Percentiles rank a stretch among this genome's conserved stretches.
Evolutionary conservation across 306 rosid species (phyloP).

Genomic region (Amphicarpaea edgeworthii): DNA sequence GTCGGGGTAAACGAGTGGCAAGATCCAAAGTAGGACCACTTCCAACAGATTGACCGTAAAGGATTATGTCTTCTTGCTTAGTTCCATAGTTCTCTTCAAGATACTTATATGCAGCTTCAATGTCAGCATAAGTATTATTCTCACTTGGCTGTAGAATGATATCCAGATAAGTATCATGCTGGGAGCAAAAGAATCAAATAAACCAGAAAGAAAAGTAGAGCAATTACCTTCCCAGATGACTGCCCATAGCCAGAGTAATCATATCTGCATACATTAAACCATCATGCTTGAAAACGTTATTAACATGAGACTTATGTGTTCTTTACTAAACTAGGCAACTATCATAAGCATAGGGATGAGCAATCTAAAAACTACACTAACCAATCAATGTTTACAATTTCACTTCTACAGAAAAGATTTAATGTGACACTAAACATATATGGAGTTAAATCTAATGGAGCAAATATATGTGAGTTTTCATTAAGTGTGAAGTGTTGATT

Average conservation of each 20-base stretch:
- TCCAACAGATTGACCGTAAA: slow-evolving; percentile 93
- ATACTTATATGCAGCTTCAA: slow-evolving; percentile 87
- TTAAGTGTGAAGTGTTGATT: not conserved
- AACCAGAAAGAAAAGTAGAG: slow-evolving; percentile 35
- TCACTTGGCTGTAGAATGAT: slow-evolving; percentile 80
- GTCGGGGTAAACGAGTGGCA: slow-evolving; percentile 73
- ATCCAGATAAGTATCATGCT: slow-evolving; percentile 18
- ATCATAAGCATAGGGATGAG: not conserved
- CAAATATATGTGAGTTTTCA: not conserved
- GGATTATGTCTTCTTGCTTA: slow-evolving; percentile 83
- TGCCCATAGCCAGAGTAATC: slow-evolving; percentile 95
- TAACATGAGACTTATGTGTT: not conserved
- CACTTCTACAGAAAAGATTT: slow-evolving; percentile 9
- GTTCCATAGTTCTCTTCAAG: slow-evolving; percentile 81
- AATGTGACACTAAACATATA: slow-evolving; percentile 14
- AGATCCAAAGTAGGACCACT: slow-evolving; percentile 92
- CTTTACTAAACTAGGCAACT: not conserved
- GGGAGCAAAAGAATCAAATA: slow-evolving; percentile 13
- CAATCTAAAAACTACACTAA: slow-evolving; percentile 12
- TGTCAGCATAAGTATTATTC: slow-evolving; percentile 88
- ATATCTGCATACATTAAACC: slow-evolving; percentile 62
- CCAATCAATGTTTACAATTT: slow-evolving; percentile 23
- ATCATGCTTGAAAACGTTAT: slow-evolving; percentile 37
- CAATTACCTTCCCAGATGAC: slow-evolving; percentile 83
- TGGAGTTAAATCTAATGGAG: not conserved